Conservation (phyloP, 225 moss, liverwort and hornwort species). For the Ulota crispa region DNA sequence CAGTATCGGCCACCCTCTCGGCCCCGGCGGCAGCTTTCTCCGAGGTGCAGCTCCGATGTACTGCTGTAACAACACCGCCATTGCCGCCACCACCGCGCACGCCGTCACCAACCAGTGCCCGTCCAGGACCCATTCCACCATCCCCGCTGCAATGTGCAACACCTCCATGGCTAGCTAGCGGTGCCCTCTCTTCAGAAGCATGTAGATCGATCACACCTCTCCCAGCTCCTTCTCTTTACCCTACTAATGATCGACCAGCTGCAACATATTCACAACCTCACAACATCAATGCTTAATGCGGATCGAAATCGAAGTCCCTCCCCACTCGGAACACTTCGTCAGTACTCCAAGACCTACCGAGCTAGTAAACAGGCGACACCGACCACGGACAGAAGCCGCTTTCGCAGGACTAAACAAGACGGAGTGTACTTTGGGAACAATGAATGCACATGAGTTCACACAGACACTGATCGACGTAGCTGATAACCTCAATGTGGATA, state of each 20-base stretch:
- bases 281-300: neutral
- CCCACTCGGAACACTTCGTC: neutral
- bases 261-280: neutral
- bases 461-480: neutral
- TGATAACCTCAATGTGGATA: neutral
- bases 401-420: neutral
- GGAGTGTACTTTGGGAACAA: neutral
- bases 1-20: conserved; percentile 28
- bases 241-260: neutral
- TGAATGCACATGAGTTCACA: neutral
- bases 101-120: neutral
- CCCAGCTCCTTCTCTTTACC: too few relatives aligned
- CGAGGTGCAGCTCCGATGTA: neutral
- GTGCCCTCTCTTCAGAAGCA: neutral
- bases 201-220: neutral
- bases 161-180: conserved; percentile 18
- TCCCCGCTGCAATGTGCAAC: neutral
- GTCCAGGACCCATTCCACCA: conserved; percentile 23
- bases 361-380: neutral
- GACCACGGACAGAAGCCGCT: neutral
- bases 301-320: neutral
- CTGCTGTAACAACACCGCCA: conserved; percentile 5
- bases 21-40: conserved; percentile 32
- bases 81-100: conserved; percentile 12
- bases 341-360: too few relatives aligned